phyloP scores from a whole-genome alignment of 495 filamentous ascomycete species.

The Aspergillus hancockii region DNA sequence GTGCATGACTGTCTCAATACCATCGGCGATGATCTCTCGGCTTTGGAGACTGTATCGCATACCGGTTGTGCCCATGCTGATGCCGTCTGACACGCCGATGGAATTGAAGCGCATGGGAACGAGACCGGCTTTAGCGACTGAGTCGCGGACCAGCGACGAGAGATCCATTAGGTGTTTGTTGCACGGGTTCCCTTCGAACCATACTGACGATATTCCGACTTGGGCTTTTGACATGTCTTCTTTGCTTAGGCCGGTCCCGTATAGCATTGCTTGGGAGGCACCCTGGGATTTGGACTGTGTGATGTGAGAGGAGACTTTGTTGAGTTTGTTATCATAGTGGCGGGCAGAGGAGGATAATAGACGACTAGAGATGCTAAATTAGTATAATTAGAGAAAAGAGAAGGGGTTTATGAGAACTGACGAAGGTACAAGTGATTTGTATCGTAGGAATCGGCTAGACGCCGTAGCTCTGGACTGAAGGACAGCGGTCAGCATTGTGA shows the following conservation, averaged over 20 bases:
- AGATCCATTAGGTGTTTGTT: slow-evolving; percentile 98
- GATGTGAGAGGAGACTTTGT: slow-evolving; percentile 78
- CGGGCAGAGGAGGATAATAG: no score
- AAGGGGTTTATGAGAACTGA: no score
- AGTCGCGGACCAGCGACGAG: slow-evolving; percentile 77
- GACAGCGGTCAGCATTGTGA: no score
- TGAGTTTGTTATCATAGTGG: slow-evolving; percentile 48
- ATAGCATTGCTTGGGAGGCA: slow-evolving; percentile 98
- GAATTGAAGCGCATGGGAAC: slow-evolving; percentile 96
- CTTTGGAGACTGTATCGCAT: slow-evolving; percentile 96
- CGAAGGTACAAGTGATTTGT: no score
- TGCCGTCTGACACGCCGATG: slow-evolving; percentile 78
- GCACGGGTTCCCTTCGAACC: slow-evolving; percentile 92
- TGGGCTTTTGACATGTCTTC: slow-evolving; percentile 91
- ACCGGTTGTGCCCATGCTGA: slow-evolving; percentile 61
- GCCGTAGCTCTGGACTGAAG: no score
- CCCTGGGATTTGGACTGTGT: slow-evolving; percentile 97
- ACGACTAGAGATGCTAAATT: no score
- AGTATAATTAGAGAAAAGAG: no score
- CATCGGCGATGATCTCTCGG: slow-evolving; percentile 94
- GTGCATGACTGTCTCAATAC: slow-evolving; percentile 97
- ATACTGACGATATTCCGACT: slow-evolving; percentile 91
- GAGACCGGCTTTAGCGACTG: slow-evolving; percentile 76
- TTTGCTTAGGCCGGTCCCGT: slow-evolving; percentile 83
- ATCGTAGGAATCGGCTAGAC: no score